A percentile compares a stretch with the other conserved stretches of the same genome.
Evolutionary conservation across 2,329 filamentous ascomycete species (phyloP).

Genomic region (Talaromyces sp.): DNA sequence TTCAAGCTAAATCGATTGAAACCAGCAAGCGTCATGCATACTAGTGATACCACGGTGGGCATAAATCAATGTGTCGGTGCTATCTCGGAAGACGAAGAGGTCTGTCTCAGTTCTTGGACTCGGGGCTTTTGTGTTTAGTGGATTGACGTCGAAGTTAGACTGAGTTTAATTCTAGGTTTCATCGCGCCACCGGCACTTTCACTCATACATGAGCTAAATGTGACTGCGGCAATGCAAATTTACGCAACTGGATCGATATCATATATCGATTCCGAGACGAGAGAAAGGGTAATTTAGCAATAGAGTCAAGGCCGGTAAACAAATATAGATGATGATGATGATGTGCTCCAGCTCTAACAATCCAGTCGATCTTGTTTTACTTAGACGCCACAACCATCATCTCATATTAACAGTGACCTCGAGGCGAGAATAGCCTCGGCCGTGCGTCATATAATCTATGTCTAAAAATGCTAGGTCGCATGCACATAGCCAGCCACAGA

Average conservation of each 20-base stretch:
- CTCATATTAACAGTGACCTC: too few species aligned
- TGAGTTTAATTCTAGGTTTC: neutral
- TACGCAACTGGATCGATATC: neutral
- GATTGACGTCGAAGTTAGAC: neutral
- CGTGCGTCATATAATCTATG: neutral
- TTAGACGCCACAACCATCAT: too few species aligned
- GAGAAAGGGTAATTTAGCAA: neutral
- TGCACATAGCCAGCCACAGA: neutral
- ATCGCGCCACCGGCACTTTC: neutral
- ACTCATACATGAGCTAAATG: neutral
- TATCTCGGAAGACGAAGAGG: neutral
- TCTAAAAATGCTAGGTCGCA: neutral
- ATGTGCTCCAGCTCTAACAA: too few species aligned
- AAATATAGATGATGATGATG: too few species aligned
- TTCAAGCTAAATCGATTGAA: neutral
- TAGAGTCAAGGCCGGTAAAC: too few species aligned
- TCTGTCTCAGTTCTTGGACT: conserved; percentile 1
- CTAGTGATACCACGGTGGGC: neutral
- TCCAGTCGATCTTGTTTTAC: too few species aligned
- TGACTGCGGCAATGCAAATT: neutral
- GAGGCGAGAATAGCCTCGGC: neutral
- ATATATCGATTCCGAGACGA: neutral
- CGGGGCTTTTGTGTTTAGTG: neutral
- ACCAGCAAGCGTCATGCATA: neutral
- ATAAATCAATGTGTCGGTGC: neutral